Evolutionary conservation across 192 early-diverging fungal genomes (phyloP), one percentile per base, ranked within the genome.

Genomic region (Funneliformis mosseae): DNA sequence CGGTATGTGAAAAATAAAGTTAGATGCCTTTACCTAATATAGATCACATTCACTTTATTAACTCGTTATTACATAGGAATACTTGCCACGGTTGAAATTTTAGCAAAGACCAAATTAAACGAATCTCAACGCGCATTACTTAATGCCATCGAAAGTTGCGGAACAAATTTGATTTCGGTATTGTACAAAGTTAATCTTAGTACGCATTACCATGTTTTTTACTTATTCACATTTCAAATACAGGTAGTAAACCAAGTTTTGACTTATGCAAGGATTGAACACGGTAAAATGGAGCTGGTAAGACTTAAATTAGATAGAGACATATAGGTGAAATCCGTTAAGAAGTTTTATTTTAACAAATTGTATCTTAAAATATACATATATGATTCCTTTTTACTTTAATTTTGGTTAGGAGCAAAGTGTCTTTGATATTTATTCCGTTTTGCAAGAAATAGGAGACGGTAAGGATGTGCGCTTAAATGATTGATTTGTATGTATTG

Each of bases 141-240:
- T 42, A 43, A 42, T 8, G 68, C 68, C 5, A 70, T 70, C 6
- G 68, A 70, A 70, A 70, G 68, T 70, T 70, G 68, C n/a, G 68
- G 68, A 23, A 70, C 68, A n/a, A 70, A 70, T 70, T 25, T 70
- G 43, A 70, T 70, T 16, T 70, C 68, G 68, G 68, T 70, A 11
- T 66, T 28, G 23, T 66, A 42, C 5, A 18, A 18, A 7, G 12
- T 45, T 70, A n/a, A 43, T 41, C 8, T 18, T 10, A 38, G 18
- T 28, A 18, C 16, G 7, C 8, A 66, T 66, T n/a, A 43, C n/a
- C n/a, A 23, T 21, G 21, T 70, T 42, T 10, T 23, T 70, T 3
- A 42, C n/a, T 43, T 42, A 6, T 18, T 70, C 43, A 8, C 18
- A 9, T 8, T 70, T 42, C 42, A 41, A n/a, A 70, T n/a, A 43